phyloP scores from a whole-genome alignment of 2,329 filamentous ascomycete genomes.

The Cladophialophora exuberans region DNA sequence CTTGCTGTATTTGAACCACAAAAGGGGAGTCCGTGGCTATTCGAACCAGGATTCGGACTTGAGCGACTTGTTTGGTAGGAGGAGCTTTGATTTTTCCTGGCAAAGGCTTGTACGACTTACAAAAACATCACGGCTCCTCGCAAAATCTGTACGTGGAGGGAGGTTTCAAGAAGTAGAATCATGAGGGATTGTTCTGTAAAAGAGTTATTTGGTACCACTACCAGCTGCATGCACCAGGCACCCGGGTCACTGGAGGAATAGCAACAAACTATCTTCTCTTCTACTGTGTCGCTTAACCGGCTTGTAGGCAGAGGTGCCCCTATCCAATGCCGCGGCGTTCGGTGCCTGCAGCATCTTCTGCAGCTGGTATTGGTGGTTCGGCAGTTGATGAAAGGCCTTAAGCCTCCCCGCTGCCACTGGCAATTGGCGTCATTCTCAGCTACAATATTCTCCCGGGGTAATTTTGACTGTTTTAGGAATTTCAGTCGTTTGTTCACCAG shows the following conservation, averaged over 20 bases:
- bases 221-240: too few species aligned
- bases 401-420: neutral
- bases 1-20: neutral
- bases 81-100: neutral
- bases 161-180: too few species aligned
- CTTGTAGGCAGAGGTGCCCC: too few species aligned
- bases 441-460: conserved; percentile 16
- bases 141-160: conserved; percentile 2
- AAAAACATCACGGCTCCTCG: neutral
- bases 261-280: neutral
- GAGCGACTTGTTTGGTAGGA: neutral
- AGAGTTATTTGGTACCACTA: too few species aligned
- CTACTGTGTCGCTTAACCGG: too few species aligned
- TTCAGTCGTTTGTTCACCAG: too few species aligned
- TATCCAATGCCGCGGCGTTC: neutral
- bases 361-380: neutral
- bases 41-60: too few species aligned
- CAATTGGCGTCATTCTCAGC: conserved; percentile 1
- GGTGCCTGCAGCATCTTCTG: neutral
- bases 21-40: neutral
- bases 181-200: too few species aligned
- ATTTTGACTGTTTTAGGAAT: conserved; percentile 7
- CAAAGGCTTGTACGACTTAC: neutral
- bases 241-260: too few species aligned
- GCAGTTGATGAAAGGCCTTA: neutral